Percentiles rank a stretch among this genome's conserved stretches.
Evolutionary conservation across 1,139 yeast genomes (phyloP).

Genomic region (Zygosaccharomyces pseudobailii): DNA sequence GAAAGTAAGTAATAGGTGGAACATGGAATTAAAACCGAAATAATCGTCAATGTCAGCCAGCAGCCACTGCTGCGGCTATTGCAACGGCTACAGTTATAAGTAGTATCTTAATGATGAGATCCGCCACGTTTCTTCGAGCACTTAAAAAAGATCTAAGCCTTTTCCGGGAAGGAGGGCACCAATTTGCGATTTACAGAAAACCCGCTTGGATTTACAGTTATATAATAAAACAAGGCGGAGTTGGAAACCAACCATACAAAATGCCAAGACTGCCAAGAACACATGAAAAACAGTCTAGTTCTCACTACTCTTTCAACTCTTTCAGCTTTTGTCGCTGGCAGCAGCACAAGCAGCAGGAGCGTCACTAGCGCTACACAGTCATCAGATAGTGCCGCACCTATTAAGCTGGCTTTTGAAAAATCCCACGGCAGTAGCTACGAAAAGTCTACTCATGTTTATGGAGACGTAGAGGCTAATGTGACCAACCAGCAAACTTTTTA

Average conservation of each 20-base stretch:
- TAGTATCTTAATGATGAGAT: too few relatives aligned
- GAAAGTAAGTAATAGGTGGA: too few relatives aligned
- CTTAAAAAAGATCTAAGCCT: neutral
- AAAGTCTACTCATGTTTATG: conserved; percentile 1
- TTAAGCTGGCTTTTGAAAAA: conserved; percentile 10
- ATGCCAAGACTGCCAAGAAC: neutral
- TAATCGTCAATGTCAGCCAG: too few relatives aligned
- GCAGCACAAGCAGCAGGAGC: neutral
- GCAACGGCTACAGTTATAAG: too few relatives aligned
- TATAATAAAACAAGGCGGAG: neutral
- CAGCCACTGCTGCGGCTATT: too few relatives aligned
- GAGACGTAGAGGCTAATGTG: conserved; percentile 26
- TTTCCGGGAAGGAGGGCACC: neutral
- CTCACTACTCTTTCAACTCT: neutral
- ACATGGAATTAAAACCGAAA: too few relatives aligned
- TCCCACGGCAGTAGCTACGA: conserved; percentile 10
- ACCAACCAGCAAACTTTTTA: conserved; percentile 46
- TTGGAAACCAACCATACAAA: neutral
- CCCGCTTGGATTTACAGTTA: neutral
- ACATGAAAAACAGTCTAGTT: neutral
- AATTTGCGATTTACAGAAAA: neutral
- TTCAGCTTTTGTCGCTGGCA: neutral
- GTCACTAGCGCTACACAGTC: neutral
- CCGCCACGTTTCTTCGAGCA: too few relatives aligned
- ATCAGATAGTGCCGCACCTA: neutral